Conservation (phyloP, 1,139 yeast species). For the Protomyces macrosporus region DNA sequence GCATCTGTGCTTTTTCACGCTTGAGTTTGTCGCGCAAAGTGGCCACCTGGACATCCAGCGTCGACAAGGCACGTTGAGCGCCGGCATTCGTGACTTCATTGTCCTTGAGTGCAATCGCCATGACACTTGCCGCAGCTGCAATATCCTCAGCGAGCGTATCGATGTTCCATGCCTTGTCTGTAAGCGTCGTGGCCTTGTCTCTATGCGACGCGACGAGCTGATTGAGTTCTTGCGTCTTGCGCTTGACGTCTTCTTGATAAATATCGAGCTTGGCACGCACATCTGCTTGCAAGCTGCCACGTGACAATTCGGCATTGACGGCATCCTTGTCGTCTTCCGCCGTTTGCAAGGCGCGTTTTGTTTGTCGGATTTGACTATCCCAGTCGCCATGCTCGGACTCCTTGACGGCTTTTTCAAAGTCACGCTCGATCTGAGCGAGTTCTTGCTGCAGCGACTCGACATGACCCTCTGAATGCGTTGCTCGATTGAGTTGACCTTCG, state of each 20-base stretch:
- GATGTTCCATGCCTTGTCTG: not conserved
- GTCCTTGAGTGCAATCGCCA: not conserved
- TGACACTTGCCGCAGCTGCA: not conserved
- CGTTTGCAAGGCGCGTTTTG: conserved; percentile 36
- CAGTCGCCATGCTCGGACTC: conserved; percentile 26
- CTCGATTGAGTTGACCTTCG: conserved; percentile 41
- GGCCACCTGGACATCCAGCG: not conserved
- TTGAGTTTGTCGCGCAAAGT: not conserved
- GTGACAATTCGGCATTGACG: conserved; percentile 43
- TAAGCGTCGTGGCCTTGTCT: not conserved
- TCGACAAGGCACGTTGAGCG: not conserved
- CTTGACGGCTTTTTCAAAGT: conserved; percentile 27
- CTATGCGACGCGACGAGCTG: not conserved
- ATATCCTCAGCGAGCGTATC: conserved; percentile 2
- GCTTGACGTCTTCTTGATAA: conserved; percentile 28
- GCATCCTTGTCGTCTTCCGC: conserved; percentile 45
- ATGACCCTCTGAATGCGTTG: conserved; percentile 44
- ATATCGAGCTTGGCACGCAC: conserved; percentile 31
- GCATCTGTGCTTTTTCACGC: not conserved
- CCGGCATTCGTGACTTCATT: not conserved
- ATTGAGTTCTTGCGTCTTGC: conserved; percentile 8
- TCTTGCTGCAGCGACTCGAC: conserved; percentile 42
- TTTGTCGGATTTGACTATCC: conserved; percentile 26
- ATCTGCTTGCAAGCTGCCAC: conserved; percentile 36
- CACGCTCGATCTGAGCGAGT: conserved; percentile 36